Evolutionary conservation across 352 stramenopile genomes (phyloP).

Genomic region (Phytophthora podocarpi): DNA sequence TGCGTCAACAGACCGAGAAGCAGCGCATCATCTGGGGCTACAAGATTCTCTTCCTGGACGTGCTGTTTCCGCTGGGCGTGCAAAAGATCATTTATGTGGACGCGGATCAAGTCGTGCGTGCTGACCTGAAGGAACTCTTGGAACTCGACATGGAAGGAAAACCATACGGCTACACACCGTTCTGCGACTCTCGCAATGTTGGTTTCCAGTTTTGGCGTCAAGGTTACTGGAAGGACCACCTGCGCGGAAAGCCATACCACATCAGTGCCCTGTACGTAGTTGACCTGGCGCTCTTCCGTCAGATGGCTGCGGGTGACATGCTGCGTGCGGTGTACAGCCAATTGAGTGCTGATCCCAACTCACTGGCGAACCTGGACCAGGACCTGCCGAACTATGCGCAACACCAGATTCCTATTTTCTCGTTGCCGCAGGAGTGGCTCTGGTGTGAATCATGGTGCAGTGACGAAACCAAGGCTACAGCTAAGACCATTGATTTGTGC

Average conservation of each 20-base stretch:
- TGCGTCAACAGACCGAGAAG: slow-evolving; percentile 98
- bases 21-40: slow-evolving; percentile 99
- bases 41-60: slow-evolving; percentile 99
- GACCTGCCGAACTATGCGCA: slow-evolving; percentile 99
- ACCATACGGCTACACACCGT: slow-evolving; percentile 98
- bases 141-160: slow-evolving; percentile 97
- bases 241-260: slow-evolving; percentile 98
- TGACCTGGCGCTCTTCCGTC: slow-evolving; percentile 96
- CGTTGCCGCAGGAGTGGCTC: slow-evolving; percentile 98
- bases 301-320: slow-evolving; percentile 95
- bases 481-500: slow-evolving; percentile 99
- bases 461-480: slow-evolving; percentile 95
- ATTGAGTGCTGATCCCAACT: slow-evolving; percentile 98
- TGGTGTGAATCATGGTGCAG: slow-evolving; percentile 99
- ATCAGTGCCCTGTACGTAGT: slow-evolving; percentile 99
- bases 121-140: slow-evolving; percentile 98
- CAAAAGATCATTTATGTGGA: slow-evolving; percentile 99
- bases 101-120: slow-evolving; percentile 98
- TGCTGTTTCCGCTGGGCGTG: slow-evolving; percentile 98
- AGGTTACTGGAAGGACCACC: slow-evolving; percentile 98
- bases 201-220: slow-evolving; percentile 99
- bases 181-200: slow-evolving; percentile 97
- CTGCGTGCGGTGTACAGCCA: slow-evolving; percentile 97
- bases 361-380: slow-evolving; percentile 99
- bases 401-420: slow-evolving; percentile 97